Base-by-base conservation (phyloP, 805 yeast species). In the Metschnikowia lochheadii region DNA sequence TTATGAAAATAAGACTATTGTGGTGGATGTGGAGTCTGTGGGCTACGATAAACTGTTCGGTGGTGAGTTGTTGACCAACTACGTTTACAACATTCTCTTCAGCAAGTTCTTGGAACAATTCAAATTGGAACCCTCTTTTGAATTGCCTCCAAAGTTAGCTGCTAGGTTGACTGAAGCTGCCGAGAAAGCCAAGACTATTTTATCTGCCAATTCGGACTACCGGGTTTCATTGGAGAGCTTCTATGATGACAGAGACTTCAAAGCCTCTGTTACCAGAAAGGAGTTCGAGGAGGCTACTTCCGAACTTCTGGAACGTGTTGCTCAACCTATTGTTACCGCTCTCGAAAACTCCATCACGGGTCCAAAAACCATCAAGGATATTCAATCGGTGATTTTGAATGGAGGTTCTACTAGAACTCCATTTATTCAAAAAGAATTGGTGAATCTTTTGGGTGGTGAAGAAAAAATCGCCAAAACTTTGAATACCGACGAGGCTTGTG, bases 331-430 rank as follows among this genome's bases (percentile, higher is more conserved):
- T 39, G 56, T 69, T 6, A 69, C 73, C 31, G 81, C 87, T 0
- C 65, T 89, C 32, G 57, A 64, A 1, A 63, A 64, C 17, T 69
- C 73, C 35, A 57, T 65, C 13, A 57, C 62, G 46, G 61, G 59
- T 8, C 59, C 63, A 1, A 46, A 44, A 32, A 21, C 55, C 2
- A 43, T 56, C 8, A 63, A 65, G 2, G 75, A 81, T 34, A 51
- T 87, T 2, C 67, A 73, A 34, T 84, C 96, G 1, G 82, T 94
- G 3, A 83, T 94, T 49, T 75, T 91, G 49, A 80, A 87, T 40
- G 99, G 99, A 56, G 99, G 99, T 1, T 82, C 96, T 0, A 82
- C 92, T 5, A 82, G 99, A 65, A 87, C 89, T 31, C 99, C 99
- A 14, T 78, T 87, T 61, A 86, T 94, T 43, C 94, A 89, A 67